Evolutionary conservation across 805 yeast genomes (phyloP), one percentile per base, ranked within the genome.

Genomic region (Zygotorulaspora sp.): DNA sequence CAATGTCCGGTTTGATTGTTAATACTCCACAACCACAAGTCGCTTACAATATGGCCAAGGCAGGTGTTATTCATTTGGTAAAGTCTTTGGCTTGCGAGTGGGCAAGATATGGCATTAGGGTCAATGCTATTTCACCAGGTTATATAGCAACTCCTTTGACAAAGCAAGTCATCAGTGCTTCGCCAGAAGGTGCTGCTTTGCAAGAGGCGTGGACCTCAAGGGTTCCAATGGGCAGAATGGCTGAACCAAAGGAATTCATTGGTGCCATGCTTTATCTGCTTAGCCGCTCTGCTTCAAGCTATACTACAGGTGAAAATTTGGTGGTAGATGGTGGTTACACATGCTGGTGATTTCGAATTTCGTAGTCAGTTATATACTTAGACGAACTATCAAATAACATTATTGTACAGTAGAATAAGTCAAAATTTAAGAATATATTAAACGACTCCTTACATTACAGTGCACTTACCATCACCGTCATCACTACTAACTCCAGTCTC

Each of bases 251-350:
- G 57, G 94, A 84, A 64, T 82, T 83, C 57, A 82, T 81, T 26
- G 94, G 94, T 26, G 72, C 85, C 23, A 70, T 82, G 40, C 66
- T 85, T 46, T 85, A 81, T 70, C 71, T 84, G 67, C 79, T 89
- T 17, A 73, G 83, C 25, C 75, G 76, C 40, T 51, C 75, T 32
- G 92, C 90, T 6, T 74, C 84, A 24, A 71, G 82, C 13, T 85
- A 84, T 70, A 83, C 90, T 41, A 84, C 94, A 11, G 95, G 94
- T 55, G 80, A 83, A 59, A 83, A 84, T 63, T 63, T 85, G 63
- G 77, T 81, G 20, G 90, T 83, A 40, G 94, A 85, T 57, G 94
- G 94, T 55, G 95, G 94, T 41, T 85, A 83, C 70, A 81, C 81
- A 50, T 80, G 87, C 50, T 83, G 90, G 90, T 84, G 36, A 54